Percentiles rank a stretch among this genome's conserved stretches.
phyloP scores from a whole-genome alignment of 352 stramenopile species.

The Phytophthora capsici region DNA sequence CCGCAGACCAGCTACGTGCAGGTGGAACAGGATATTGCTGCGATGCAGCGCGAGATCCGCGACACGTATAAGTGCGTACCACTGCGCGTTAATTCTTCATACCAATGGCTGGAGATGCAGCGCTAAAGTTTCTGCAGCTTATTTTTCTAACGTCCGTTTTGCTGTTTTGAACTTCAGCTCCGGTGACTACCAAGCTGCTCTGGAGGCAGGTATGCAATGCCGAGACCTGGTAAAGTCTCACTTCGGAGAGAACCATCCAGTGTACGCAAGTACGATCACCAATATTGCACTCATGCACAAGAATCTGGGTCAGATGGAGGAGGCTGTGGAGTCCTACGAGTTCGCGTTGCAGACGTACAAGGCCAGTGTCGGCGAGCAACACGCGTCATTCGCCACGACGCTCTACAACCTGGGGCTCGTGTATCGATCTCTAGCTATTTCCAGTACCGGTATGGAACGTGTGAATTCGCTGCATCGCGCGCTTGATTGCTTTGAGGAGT shows the following conservation, averaged over 20 bases:
- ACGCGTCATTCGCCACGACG: conserved; percentile 86
- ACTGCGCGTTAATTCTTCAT: conserved; percentile 2
- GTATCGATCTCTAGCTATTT: conserved; percentile 68
- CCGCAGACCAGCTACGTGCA: conserved; percentile 61
- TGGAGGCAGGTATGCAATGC: conserved; percentile 73
- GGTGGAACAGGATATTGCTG: conserved; percentile 81
- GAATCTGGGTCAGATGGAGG: conserved; percentile 76
- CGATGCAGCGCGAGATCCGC: conserved; percentile 83
- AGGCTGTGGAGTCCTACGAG: conserved; percentile 84
- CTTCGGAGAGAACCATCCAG: conserved; percentile 79
- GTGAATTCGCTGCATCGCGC: conserved; percentile 68
- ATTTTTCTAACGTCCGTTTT: conserved; percentile 35
- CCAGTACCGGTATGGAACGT: conserved; percentile 70
- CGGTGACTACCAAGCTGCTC: conserved; percentile 66
- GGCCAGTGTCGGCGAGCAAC: conserved; percentile 75
- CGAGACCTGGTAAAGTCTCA: conserved; percentile 75
- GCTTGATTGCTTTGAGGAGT: conserved; percentile 82
- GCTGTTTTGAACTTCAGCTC: conserved; percentile 42
- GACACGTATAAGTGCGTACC: conserved; percentile 76
- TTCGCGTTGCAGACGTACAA: conserved; percentile 85
- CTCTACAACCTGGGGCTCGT: conserved; percentile 84
- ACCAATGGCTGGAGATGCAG: neutral
- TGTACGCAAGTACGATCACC: conserved; percentile 86
- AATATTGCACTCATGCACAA: conserved; percentile 92
- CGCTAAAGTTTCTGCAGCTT: neutral